Conservation (phyloP, 1,284 basidiomycete genomes). For the Thelephora terrestris region DNA sequence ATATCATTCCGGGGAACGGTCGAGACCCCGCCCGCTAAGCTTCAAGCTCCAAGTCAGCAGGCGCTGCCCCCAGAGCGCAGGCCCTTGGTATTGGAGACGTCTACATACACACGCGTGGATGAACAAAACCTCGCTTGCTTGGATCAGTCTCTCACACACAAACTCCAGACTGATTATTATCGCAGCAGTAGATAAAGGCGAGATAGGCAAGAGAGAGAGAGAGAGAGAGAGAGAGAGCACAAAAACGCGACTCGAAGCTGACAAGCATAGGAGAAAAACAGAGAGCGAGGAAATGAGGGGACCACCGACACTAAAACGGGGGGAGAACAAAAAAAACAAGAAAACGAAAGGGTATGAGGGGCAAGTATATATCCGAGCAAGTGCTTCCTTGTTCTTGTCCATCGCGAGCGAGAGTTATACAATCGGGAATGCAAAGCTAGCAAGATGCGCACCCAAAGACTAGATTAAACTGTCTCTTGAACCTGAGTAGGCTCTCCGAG, state of each 20-base stretch:
- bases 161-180: too few relatives aligned
- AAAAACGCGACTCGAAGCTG: neutral
- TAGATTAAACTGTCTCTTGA: neutral
- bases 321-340: neutral
- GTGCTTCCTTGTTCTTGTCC: neutral
- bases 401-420: too few relatives aligned
- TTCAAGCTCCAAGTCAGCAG: too few relatives aligned
- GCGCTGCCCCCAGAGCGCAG: too few relatives aligned
- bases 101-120: too few relatives aligned
- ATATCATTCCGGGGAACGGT: too few relatives aligned
- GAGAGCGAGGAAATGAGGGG: neutral
- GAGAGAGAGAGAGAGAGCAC: neutral
- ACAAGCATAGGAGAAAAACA: neutral
- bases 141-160: too few relatives aligned
- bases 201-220: too few relatives aligned
- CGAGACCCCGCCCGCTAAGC: too few relatives aligned
- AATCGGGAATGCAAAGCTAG: neutral
- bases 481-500: neutral
- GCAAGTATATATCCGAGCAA: neutral
- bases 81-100: too few relatives aligned
- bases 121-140: too few relatives aligned
- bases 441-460: neutral
- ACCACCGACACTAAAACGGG: neutral
- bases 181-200: too few relatives aligned
- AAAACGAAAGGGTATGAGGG: neutral